These are phyloP conservation scores for Nakaseomyces uthaithaninus DNA, from an alignment of 1,139 yeast species.

Conservation along the genomic window DNA sequence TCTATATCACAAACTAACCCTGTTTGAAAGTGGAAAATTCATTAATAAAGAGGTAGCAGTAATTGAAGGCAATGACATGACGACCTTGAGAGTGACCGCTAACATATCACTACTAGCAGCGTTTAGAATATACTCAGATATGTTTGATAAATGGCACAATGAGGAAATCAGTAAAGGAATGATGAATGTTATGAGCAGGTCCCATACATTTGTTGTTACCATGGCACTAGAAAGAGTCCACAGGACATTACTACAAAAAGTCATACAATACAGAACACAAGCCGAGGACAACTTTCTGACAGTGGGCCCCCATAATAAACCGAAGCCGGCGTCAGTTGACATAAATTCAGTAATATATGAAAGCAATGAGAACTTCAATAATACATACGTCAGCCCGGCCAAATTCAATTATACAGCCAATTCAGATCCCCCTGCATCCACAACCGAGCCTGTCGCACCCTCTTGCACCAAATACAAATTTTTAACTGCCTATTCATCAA, in stretches of 20 bases:
- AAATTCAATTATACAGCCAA: too few relatives aligned
- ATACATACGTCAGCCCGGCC: too few relatives aligned
- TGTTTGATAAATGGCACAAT: slow-evolving; percentile 14
- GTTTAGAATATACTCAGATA: slow-evolving; percentile 13
- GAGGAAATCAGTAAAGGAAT: slow-evolving; percentile 9
- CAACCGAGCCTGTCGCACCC: too few relatives aligned
- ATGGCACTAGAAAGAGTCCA: slow-evolving; percentile 16
- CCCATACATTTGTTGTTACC: slow-evolving; percentile 12
- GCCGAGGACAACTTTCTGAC: slow-evolving; percentile 12
- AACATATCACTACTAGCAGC: slow-evolving; percentile 14
- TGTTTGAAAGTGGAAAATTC: slow-evolving; percentile 16
- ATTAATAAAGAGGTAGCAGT: slow-evolving; percentile 7
- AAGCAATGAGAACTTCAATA: too few relatives aligned
- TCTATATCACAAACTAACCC: slow-evolving; percentile 16
- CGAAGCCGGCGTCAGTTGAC: background rate
- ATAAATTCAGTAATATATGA: background rate
- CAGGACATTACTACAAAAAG: slow-evolving; percentile 19
- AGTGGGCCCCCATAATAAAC: background rate
- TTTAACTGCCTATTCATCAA: too few relatives aligned
- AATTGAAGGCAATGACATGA: slow-evolving; percentile 14
- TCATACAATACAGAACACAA: slow-evolving; percentile 16
- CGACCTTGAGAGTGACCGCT: slow-evolving; percentile 9
- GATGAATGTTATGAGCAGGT: slow-evolving; percentile 11
- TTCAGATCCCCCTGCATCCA: too few relatives aligned
- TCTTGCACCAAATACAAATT: too few relatives aligned